Base-by-base conservation (phyloP, 768 basidiomycete genomes). In the Hericium erinaceus region DNA sequence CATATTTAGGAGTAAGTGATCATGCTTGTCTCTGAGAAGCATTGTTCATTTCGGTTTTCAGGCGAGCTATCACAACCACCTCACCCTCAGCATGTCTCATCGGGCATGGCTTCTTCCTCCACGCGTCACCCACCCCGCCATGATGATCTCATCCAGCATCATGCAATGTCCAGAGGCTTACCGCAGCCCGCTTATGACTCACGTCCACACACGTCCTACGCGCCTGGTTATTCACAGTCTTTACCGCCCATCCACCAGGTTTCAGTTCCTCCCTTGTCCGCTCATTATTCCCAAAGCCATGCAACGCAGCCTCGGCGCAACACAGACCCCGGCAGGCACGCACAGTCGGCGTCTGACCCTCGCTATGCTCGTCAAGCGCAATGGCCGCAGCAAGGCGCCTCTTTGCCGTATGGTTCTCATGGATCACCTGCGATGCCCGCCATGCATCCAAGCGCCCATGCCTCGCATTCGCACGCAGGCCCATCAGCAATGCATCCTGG, bases 11-110 rank as follows among this genome's bases (percentile, higher is more conserved):
- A 57, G 62, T 63, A 37, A 51, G 62, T 53, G 22, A 22, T 20
- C 22, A 18, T 54, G 20, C 26, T 58, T 38, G 24, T 18, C 37
- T 10, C 10, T 8, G 9, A 10, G 28, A 22, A 5, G 33, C 44
- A 12, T 22, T 18, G 40, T 28, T 28, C 40, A 44, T 50, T 13
- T 37, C 26, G 28, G 41, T 8, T 7, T 12, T 16, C 39, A 63
- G 62, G 50, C 39, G 62, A 63, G 58, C 39, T 63, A 24, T 54
- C 62, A 15, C 62, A 62, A 46, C 60, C 60, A 20, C 46, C 54
- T 37, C 57, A 49, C 16, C 60, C 60, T 5, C 58, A 38, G 20
- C 28, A 49, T 37, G n/a, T 55, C 18, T 41, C 20, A 49, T 22
- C 44, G 33, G 54, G 57, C 28, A 39, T 44, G 3, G 39, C 46